Evolutionary conservation across 805 yeast species (phyloP).

Genomic region (Clavispora asparagi): DNA sequence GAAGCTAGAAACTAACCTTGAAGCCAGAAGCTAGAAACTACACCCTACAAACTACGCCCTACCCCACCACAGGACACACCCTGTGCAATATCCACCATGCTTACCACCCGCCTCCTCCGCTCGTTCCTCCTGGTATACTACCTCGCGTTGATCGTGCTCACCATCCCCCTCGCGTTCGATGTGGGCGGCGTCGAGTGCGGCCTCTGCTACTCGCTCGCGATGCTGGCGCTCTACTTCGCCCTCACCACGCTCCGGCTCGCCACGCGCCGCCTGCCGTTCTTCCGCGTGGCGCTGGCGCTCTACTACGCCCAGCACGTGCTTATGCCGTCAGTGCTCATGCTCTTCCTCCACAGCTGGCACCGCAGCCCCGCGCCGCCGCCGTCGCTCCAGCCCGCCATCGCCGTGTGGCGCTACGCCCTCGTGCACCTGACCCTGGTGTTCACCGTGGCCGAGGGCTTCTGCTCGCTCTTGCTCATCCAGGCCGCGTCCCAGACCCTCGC

Average conservation of each 20-base stretch:
- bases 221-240: slow-evolving; percentile 52
- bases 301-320: slow-evolving; percentile 80
- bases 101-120: slow-evolving; percentile 5
- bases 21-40: too few species aligned
- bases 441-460: slow-evolving; percentile 88
- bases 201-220: slow-evolving; percentile 70
- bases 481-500: slow-evolving; percentile 79
- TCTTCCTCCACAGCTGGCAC: slow-evolving; percentile 32
- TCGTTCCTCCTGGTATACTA: slow-evolving; percentile 33
- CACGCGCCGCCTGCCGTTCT: slow-evolving; percentile 36
- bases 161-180: slow-evolving; percentile 91
- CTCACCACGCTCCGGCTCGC: slow-evolving; percentile 69
- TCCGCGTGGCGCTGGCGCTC: slow-evolving; percentile 43
- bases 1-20: too few species aligned
- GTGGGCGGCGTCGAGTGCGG: slow-evolving; percentile 92
- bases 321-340: slow-evolving; percentile 74
- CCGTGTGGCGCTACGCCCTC: slow-evolving; percentile 67
- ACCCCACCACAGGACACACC: too few species aligned
- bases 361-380: slow-evolving; percentile 11
- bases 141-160: slow-evolving; percentile 61
- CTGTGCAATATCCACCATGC: too few species aligned
- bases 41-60: too few species aligned
- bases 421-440: slow-evolving; percentile 84
- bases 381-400: slow-evolving; percentile 23
- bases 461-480: slow-evolving; percentile 87